phyloP scores from a whole-genome alignment of 2,329 filamentous ascomycete genomes.

The Onygena corvina region DNA sequence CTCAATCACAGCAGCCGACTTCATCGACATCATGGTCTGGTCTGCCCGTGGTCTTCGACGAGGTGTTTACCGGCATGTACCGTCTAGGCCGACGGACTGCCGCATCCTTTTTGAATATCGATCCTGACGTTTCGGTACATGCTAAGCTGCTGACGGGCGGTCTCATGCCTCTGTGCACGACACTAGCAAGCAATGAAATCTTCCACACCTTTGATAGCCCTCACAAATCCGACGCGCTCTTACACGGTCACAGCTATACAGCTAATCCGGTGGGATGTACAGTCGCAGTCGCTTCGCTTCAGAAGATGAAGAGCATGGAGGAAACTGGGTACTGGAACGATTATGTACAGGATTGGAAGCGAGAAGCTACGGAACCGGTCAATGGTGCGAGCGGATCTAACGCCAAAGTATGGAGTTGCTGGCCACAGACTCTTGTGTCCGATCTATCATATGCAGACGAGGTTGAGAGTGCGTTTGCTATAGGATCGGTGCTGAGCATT shows the following conservation, averaged over 20 bases:
- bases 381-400: neutral
- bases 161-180: conserved; percentile 63
- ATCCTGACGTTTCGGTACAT: conserved; percentile 67
- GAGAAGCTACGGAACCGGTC: neutral
- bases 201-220: conserved; percentile 59
- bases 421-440: conserved; percentile 50
- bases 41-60: conserved; percentile 69
- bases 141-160: conserved; percentile 77
- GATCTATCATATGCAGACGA: conserved; percentile 44
- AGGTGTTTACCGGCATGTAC: conserved; percentile 78
- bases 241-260: conserved; percentile 81
- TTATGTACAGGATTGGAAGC: conserved; percentile 41
- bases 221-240: conserved; percentile 64
- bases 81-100: conserved; percentile 62
- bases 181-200: conserved; percentile 59
- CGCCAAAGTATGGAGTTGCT: conserved; percentile 52
- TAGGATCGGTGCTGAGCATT: conserved; percentile 65
- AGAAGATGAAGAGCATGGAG: conserved; percentile 49
- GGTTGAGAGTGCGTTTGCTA: conserved; percentile 56
- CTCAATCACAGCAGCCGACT: conserved; percentile 15
- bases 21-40: conserved; percentile 48
- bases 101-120: conserved; percentile 53
- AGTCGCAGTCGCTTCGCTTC: conserved; percentile 58
- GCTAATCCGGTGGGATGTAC: conserved; percentile 71
- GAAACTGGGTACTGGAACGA: conserved; percentile 44